These are phyloP conservation scores for Picea sitchensis DNA, from an alignment of 75 land plant genomes.

Conservation along the genomic window DNA sequence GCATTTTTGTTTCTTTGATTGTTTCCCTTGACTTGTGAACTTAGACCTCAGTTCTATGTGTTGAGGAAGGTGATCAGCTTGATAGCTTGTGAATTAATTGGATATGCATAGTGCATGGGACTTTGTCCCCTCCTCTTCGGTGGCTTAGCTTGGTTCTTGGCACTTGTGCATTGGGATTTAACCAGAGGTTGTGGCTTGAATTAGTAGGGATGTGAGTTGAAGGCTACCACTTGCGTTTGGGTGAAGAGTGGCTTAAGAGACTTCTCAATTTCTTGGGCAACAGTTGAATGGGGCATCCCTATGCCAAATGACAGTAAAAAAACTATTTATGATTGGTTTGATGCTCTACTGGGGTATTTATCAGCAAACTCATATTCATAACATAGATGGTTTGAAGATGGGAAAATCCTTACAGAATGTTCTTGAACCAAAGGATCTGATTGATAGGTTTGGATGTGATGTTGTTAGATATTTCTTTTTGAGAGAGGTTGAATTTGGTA, in stretches of 20 bases:
- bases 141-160: too few relatives aligned
- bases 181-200: too few relatives aligned
- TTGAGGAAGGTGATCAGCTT: too few relatives aligned
- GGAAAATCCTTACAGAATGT: slow-evolving; percentile 97
- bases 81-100: too few relatives aligned
- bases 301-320: slow-evolving; percentile 88
- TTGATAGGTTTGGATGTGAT: slow-evolving; percentile 82
- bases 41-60: too few relatives aligned
- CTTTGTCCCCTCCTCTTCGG: too few relatives aligned
- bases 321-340: slow-evolving; percentile 99
- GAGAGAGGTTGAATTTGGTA: slow-evolving; percentile 94
- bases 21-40: too few relatives aligned
- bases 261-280: slow-evolving; percentile 94
- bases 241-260: slow-evolving; percentile 84
- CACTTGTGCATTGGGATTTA: too few relatives aligned
- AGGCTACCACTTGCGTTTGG: slow-evolving; percentile 28
- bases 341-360: slow-evolving; percentile 95
- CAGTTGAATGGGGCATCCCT: slow-evolving; percentile 99
- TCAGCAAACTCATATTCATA: slow-evolving; percentile 5
- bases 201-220: slow-evolving; percentile 17
- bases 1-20: too few relatives aligned
- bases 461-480: slow-evolving; percentile 95
- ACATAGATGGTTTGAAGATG: slow-evolving; percentile 90
- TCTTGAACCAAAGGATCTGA: slow-evolving; percentile 86
- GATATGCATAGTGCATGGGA: too few relatives aligned